Evolutionary conservation across 2,329 filamentous ascomycete genomes (phyloP), one percentile per base, ranked within the genome.

Genomic region (Colletotrichum godetiae): DNA sequence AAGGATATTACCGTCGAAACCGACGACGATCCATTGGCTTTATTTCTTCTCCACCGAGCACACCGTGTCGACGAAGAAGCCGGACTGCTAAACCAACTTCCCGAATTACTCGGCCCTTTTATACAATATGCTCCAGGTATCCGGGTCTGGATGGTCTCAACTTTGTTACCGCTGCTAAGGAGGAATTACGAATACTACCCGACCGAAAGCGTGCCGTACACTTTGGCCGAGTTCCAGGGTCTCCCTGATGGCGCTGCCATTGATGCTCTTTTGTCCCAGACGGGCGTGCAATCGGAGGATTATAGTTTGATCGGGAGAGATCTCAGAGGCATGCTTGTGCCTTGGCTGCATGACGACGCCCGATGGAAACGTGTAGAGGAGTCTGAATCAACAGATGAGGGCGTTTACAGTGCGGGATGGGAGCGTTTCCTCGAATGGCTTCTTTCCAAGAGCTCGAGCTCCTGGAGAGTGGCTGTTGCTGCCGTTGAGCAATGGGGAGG

Each of bases 401-500:
- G 75, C n/a, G 69, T 81, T 63, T 81, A 85, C 68, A 87, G 89
- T 81, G 80, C 88, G 55, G 92, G 91, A 8, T 95, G 93, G 93
- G 91, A 94, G 74, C 86, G 89, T 75, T 85, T 92, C 4, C 90
- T 93, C 65, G 85, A 88, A 67, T 95, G 93, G 93, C 85, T 96
- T 52, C 85, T 88, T 15, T 79, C 83, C 3, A 89, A 91, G 73
- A 91, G 93, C 0, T 84, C 85, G 4, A 85, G 84, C 24, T 88
- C 90, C 19, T 93, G 94, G 87, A 84, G 81, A 31, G 84, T 91
- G n/a, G 88, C 90, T n/a, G 85, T 91, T 37, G 86, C 87, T 61
- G 91, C 89, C 8, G 84, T 95, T 42, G 88, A 91, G 73, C 89
- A 93, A 75, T 96, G 93, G 93, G 90, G 92, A 77, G 94, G 93